Percentiles rank a stretch among this genome's conserved stretches.
Conservation (phyloP, 2,329 filamentous ascomycete species). For the Penicillium frequentans region DNA sequence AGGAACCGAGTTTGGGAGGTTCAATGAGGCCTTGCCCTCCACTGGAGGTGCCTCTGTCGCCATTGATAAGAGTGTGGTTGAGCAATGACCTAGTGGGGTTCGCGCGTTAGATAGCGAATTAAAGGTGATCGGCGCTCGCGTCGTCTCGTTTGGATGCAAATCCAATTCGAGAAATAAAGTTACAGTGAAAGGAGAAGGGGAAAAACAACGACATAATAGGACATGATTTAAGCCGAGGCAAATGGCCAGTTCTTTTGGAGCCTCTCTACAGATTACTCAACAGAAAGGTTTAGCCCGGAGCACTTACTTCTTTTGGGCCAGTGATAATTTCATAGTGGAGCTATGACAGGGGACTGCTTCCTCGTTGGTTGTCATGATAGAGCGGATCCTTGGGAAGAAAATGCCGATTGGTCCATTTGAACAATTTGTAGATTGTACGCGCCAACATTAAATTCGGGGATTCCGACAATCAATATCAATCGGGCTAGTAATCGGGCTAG, state of each 20-base stretch:
- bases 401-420: not conserved
- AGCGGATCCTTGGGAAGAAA: not conserved
- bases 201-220: not conserved
- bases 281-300: constrained; percentile 2
- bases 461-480: not conserved
- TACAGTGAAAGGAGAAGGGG: not conserved
- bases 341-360: not conserved
- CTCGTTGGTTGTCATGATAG: too few species aligned
- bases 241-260: not conserved
- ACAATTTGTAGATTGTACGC: not conserved
- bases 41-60: constrained; percentile 9
- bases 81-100: not conserved
- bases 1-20: constrained; percentile 25
- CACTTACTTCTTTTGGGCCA: constrained; percentile 9
- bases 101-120: not conserved
- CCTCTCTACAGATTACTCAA: not conserved
- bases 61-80: not conserved
- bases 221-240: not conserved
- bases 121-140: not conserved
- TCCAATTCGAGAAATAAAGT: not conserved
- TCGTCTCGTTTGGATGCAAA: not conserved
- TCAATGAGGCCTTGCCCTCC: constrained; percentile 6
- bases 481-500: not conserved
- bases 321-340: constrained; percentile 5
- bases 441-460: not conserved